Evolutionary conservation across 306 rosid genomes (phyloP).

Genomic region (Prunus kanzakura): DNA sequence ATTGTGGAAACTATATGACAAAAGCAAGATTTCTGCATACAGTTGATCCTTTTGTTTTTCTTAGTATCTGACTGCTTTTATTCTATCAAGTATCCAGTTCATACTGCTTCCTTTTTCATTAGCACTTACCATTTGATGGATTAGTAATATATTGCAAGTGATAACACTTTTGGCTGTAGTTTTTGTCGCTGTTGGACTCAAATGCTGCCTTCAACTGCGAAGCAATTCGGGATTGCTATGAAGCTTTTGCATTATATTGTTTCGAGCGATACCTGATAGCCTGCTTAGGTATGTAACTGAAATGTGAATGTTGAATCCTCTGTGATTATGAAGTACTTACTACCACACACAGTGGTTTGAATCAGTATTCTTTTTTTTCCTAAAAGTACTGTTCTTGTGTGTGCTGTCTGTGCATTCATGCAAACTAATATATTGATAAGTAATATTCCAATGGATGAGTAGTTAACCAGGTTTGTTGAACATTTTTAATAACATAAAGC

Average conservation of each 20-base stretch:
- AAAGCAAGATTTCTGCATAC: neutral
- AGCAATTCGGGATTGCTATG: conserved; percentile 93
- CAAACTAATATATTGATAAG: neutral
- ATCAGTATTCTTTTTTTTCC: neutral
- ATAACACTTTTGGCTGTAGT: conserved; percentile 51
- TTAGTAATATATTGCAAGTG: neutral
- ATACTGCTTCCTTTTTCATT: neutral
- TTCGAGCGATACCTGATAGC: conserved; percentile 96
- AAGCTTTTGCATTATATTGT: conserved; percentile 98
- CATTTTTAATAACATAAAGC: conserved; percentile 5
- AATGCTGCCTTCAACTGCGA: conserved; percentile 90
- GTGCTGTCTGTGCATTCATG: neutral
- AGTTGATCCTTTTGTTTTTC: neutral
- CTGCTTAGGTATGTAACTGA: conserved; percentile 73
- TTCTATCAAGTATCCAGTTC: neutral
- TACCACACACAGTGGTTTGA: neutral
- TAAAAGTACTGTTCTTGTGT: neutral
- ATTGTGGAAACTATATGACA: neutral
- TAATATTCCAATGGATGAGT: neutral
- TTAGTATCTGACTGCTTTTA: neutral
- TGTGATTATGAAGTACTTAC: neutral
- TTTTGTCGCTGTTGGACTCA: conserved; percentile 83
- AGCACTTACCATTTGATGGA: neutral
- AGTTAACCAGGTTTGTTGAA: neutral
- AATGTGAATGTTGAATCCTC: conserved; percentile 8